Evolutionary conservation across 1,284 basidiomycete species (phyloP).

Genomic region (Moesziomyces antarcticus): DNA sequence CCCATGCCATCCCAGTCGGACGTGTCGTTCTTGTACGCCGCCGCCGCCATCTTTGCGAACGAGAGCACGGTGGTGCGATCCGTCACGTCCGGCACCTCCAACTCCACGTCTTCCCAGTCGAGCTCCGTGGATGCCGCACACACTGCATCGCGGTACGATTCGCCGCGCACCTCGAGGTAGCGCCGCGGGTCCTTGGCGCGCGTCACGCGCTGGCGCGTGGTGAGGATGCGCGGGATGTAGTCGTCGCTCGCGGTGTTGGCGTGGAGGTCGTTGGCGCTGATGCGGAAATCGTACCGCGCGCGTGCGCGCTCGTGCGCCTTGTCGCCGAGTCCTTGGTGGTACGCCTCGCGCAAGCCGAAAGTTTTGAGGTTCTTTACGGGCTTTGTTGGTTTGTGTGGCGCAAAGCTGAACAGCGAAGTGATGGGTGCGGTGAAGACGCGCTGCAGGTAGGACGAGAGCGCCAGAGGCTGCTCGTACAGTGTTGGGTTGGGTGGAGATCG

Average conservation of each 20-base stretch:
- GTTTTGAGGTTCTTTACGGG: constrained; percentile 15
- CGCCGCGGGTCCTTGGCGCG: constrained; percentile 28
- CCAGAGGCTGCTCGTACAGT: constrained; percentile 24
- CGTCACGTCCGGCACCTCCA: constrained; percentile 75
- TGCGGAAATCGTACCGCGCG: constrained; percentile 27
- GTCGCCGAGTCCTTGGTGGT: constrained; percentile 41
- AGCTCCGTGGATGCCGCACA: constrained; percentile 41
- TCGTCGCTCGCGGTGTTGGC: constrained; percentile 13
- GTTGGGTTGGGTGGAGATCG: background rate
- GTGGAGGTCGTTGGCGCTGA: constrained; percentile 24
- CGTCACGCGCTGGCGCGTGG: constrained; percentile 38
- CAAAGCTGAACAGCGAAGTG: background rate
- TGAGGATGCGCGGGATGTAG: constrained; percentile 39
- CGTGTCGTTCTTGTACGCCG: constrained; percentile 76
- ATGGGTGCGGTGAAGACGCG: constrained; percentile 15
- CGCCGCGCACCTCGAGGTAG: constrained; percentile 43
- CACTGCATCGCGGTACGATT: constrained; percentile 38
- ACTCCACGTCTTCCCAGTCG: constrained; percentile 71
- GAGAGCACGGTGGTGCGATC: constrained; percentile 80
- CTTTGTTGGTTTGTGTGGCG: background rate
- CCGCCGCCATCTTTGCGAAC: constrained; percentile 93
- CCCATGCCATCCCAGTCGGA: constrained; percentile 36
- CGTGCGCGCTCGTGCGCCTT: constrained; percentile 35
- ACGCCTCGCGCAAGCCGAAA: constrained; percentile 41
- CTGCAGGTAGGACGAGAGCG: constrained; percentile 25